Base-by-base conservation (phyloP, 805 yeast species). In the Osmozyma mogii region DNA sequence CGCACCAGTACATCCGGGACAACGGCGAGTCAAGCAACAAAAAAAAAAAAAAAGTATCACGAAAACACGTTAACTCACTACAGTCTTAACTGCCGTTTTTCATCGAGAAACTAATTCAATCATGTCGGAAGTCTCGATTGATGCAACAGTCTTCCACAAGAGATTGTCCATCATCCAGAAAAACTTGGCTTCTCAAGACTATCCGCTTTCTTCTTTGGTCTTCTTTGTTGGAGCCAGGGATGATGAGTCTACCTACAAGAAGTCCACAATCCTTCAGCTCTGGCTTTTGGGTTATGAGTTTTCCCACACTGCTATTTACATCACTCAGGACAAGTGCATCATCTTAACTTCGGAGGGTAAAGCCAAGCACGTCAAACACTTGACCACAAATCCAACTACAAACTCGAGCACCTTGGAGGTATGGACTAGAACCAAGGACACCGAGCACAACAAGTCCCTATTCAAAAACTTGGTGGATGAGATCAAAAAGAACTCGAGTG, bases 241-340 rank as follows among this genome's bases (percentile, higher is more conserved):
- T 50, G 92, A 83, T 36, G 89, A 82, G 40, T 82, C 85, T 52
- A 94, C 95, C 27, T 87, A 84, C 56, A 85, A 82, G 50, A 84
- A 84, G 56, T 79, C 94, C 9, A 78, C 94, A 1, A 78, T 82
- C 25, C 57, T 88, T 27, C 96, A 88, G 52, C 81, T 77, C 30
- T 89, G 97, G 97, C 61, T 89, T 31, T 60, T 89, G 28, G 95
- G 96, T 4, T 89, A 88, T 52, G 97, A 92, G 52, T 89, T 89
- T 50, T 94, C 95, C n/a, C 92, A 92, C 29, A 87, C 96, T 2
- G 76, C 77, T 17, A 57, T 89, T 30, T 74, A 69, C 29, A 58
- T 88, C 34, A 70, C 82, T 3, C 66, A 69, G 31, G 72, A 70
- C 22, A 75, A 73, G 40, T 61, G 75, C 22, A 54, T 75, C 4